Evolutionary conservation across 176 grass and related monocot species (phyloP).

Genomic region (Oryza brachyantha): DNA sequence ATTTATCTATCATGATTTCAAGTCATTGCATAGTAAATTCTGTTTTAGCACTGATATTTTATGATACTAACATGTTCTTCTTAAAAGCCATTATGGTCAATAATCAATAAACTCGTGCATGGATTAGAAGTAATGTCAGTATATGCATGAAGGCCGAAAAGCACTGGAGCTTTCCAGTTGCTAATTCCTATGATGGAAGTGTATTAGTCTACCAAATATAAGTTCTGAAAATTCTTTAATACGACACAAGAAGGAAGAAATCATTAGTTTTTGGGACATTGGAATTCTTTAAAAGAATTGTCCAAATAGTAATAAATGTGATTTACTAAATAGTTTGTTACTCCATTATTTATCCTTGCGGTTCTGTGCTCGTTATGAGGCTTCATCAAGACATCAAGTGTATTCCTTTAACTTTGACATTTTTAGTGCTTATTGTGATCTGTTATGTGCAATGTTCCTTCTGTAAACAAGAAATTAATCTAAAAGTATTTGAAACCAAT

Average conservation of each 20-base stretch:
- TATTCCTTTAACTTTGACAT: not conserved
- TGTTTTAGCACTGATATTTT: not conserved
- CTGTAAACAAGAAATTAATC: not conserved
- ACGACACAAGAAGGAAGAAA: not conserved
- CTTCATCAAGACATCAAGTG: conserved; percentile 19
- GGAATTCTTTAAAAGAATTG: not conserved
- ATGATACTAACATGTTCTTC: not conserved
- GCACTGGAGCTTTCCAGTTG: not conserved
- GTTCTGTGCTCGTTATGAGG: not conserved
- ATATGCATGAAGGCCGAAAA: not conserved
- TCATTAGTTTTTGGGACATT: not conserved
- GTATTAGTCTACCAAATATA: conserved; percentile 1
- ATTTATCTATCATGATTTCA: not conserved
- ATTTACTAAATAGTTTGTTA: not conserved
- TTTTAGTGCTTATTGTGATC: not conserved
- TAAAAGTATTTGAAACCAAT: not conserved
- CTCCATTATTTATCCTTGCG: not conserved
- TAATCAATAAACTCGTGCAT: not conserved
- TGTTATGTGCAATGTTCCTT: not conserved
- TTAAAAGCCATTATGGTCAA: not conserved
- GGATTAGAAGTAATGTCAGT: not conserved
- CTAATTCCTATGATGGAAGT: not conserved
- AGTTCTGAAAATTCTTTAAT: not conserved
- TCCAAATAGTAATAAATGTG: not conserved
- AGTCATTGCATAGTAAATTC: not conserved